Percentiles rank a stretch among this genome's conserved stretches.
phyloP scores from a whole-genome alignment of 495 filamentous ascomycete genomes.

The Aeminium ludgeri region DNA sequence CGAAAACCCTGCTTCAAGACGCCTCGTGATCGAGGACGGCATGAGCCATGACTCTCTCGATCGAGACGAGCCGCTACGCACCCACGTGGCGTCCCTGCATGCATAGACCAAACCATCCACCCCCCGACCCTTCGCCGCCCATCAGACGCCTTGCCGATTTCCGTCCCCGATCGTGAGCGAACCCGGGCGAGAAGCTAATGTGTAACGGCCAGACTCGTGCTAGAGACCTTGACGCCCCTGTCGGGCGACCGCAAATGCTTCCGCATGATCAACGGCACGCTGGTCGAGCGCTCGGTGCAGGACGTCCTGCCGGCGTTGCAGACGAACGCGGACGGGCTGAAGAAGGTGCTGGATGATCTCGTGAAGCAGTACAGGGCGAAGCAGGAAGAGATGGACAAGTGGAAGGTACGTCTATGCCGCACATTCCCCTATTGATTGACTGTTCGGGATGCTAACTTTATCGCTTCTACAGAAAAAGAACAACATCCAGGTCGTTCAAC shows the following conservation, averaged over 20 bases:
- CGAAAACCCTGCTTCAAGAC: neutral
- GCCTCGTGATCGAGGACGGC: too few species aligned
- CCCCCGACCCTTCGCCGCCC: too few species aligned
- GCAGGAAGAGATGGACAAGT: slow-evolving; percentile 89
- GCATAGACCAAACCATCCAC: too few species aligned
- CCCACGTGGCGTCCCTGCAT: neutral
- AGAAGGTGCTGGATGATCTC: slow-evolving; percentile 88
- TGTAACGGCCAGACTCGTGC: slow-evolving; percentile 54
- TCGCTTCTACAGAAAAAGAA: slow-evolving; percentile 71
- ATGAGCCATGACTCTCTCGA: too few species aligned
- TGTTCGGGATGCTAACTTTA: neutral
- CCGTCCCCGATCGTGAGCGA: too few species aligned
- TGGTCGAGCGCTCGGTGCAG: slow-evolving; percentile 82
- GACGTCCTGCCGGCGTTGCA: slow-evolving; percentile 80
- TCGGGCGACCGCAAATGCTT: slow-evolving; percentile 86
- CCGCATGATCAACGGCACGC: slow-evolving; percentile 92
- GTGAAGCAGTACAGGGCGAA: slow-evolving; percentile 94
- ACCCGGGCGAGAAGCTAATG: neutral
- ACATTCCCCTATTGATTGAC: too few species aligned
- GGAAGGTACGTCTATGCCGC: slow-evolving; percentile 57
- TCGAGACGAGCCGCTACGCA: too few species aligned
- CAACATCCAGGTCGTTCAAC: slow-evolving; percentile 87
- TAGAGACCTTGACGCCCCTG: slow-evolving; percentile 80
- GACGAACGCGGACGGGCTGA: slow-evolving; percentile 89
- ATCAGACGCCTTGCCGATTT: neutral